Base-by-base conservation (phyloP, 2,329 filamentous ascomycete species). In the Ramularia endophylla region DNA sequence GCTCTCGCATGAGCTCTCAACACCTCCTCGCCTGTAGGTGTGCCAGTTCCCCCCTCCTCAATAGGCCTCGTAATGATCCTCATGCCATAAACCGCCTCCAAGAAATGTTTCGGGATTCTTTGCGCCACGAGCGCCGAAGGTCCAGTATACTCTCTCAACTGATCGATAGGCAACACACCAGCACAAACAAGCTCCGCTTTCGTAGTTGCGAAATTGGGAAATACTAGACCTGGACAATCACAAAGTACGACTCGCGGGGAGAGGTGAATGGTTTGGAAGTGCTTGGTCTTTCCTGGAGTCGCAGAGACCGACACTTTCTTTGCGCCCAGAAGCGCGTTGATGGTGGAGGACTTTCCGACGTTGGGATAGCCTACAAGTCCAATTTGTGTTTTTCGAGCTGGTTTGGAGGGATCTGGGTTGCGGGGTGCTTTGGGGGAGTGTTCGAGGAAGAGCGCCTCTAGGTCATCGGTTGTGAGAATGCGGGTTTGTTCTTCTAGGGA, bases 241-340 rank as follows among this genome's bases (percentile, higher is more conserved):
- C 92, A 97, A 5, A 98, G 78, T 34, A 97, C 77, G 48, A 98
- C 87, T 44, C 81, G 80, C 1, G 92, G 85, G 44, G 85, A 92
- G 22, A 98, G 78, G 62, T 95, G 89, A 44, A 98, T 92, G 1
- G 92, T 98, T 66, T 98, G 92, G 71, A 98, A 98, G 60, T 98
- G 92, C 71, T 98, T 98, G 11, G 92, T 98, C 71, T 98, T 98
- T 63, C 92, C 92, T 3, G 92, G 92, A 1, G 92, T 98, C 11
- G 90, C 84, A 12, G 92, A 98, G 28, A 98, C 94, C 0, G 90
- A 97, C 5, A 98, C 92, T 69, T 97, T 98, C 72, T 97, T 98
- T 41, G 92, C 83, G 37, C 94, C 94, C 44, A 97, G 89, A n/a
- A 98, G 77, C 30, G 92, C 90, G 70, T 98, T 98, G 74, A 98